Evolutionary conservation across 768 basidiomycete genomes (phyloP).

Genomic region (Pisolithus orientalis): DNA sequence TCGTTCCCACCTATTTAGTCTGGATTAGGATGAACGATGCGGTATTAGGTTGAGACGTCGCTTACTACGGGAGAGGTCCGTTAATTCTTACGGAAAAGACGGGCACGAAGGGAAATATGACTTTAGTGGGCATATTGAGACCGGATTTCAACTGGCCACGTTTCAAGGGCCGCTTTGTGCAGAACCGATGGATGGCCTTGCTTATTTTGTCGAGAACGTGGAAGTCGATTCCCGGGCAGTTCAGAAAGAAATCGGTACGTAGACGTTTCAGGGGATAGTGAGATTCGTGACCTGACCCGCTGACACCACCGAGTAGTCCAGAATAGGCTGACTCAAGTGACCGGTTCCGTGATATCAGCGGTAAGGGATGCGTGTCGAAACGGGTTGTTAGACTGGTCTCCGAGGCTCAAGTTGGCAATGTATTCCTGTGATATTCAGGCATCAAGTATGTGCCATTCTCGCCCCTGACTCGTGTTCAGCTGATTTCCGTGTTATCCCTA

Average conservation of each 20-base stretch:
- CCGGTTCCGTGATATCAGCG: conserved; percentile 85
- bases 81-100: conserved; percentile 28
- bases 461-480: conserved; percentile 2
- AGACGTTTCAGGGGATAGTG: not conserved
- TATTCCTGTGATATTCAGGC: conserved; percentile 98
- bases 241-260: conserved; percentile 61
- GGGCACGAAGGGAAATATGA: conserved; percentile 37
- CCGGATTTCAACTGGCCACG: conserved; percentile 91
- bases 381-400: conserved; percentile 95
- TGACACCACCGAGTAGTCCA: conserved; percentile 45
- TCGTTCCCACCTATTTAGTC: conserved; percentile 11
- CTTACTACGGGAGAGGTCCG: conserved; percentile 33
- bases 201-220: conserved; percentile 80
- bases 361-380: conserved; percentile 86
- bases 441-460: conserved; percentile 59
- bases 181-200: conserved; percentile 91
- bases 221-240: conserved; percentile 54
- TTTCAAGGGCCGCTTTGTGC: conserved; percentile 93
- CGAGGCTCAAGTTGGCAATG: conserved; percentile 95
- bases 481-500: conserved; percentile 3
- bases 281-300: not conserved
- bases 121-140: conserved; percentile 82
- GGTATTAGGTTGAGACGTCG: conserved; percentile 46
- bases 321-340: conserved; percentile 76
- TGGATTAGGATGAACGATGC: conserved; percentile 4